Evolutionary conservation across 345 rosid genomes (phyloP).

Genomic region (Acer campestre): DNA sequence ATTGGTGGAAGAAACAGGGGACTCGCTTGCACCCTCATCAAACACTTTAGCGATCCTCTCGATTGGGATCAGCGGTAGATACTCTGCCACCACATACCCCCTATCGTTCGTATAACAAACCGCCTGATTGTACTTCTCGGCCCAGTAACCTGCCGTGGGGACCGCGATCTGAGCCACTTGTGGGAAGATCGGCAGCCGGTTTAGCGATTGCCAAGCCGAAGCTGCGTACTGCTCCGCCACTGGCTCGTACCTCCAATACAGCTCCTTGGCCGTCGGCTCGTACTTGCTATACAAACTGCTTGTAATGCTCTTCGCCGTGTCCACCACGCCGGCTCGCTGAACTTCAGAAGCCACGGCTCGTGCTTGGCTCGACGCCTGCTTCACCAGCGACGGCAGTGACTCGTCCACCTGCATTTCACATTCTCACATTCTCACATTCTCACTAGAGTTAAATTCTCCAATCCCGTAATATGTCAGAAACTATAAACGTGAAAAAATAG

Average conservation of each 20-base stretch:
- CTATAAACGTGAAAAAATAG: neutral
- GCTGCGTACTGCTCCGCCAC: slow-evolving; percentile 56
- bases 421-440: neutral
- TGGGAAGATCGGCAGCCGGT: slow-evolving; percentile 54
- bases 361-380: slow-evolving; percentile 58
- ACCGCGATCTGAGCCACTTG: slow-evolving; percentile 53
- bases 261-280: slow-evolving; percentile 53
- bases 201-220: slow-evolving; percentile 55
- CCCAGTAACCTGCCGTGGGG: slow-evolving; percentile 69
- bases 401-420: slow-evolving; percentile 56
- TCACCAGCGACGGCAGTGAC: slow-evolving; percentile 63
- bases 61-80: slow-evolving; percentile 63
- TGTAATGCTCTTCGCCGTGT: slow-evolving; percentile 43
- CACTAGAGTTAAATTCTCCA: neutral
- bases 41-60: slow-evolving; percentile 61
- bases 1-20: slow-evolving; percentile 9
- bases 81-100: slow-evolving; percentile 42
- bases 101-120: slow-evolving; percentile 44
- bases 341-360: slow-evolving; percentile 62
- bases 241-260: slow-evolving; percentile 53
- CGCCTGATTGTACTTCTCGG: slow-evolving; percentile 61
- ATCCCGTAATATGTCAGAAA: neutral
- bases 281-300: slow-evolving; percentile 39
- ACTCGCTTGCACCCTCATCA: slow-evolving; percentile 16
- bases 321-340: slow-evolving; percentile 55